Evolutionary conservation across 2,329 filamentous ascomycete species (phyloP), one percentile per base, ranked within the genome.

Genomic region (Endothia cerciana): DNA sequence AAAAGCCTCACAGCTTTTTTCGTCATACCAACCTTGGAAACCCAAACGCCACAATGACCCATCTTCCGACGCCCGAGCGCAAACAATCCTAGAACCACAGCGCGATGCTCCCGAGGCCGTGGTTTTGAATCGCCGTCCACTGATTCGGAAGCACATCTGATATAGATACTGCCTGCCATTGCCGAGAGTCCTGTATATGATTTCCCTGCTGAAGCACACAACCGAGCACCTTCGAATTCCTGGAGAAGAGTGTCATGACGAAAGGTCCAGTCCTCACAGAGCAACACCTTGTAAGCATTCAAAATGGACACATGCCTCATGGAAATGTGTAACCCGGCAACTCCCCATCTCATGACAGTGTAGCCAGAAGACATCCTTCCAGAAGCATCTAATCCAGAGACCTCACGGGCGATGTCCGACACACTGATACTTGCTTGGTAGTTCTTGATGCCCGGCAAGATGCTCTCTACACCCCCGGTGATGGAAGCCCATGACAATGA

Each of bases 401-500:
- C 19, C 38, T 59, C 38, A 38, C 36, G 43, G 17, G 4, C 15
- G 13, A 28, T 30, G n/a, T 45, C 13, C 36, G 43, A 43, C 22
- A 41, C 40, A 10, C 7, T 30, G 38, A 28, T 11, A 30, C 22
- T 45, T 41, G 56, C 22, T 41, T 25, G n/a, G 33, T 41, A 40
- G 17, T 13, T 17, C 2, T 33, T 6, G 17, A 8, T 11, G 30
- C 8, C 5, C n/a, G n/a, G n/a, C n/a, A n/a, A n/a, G n/a, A n/a
- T 28, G 43, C 43, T 22, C 43, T 19, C 7, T 47, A 47, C 43
- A 53, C 51, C 13, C 11, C n/a, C 0, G 10, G 3, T 11, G 53
- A 65, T 53, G 53, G 28, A 41, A 59, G 45, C 47, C 51, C 64
- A 59, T 59, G 64, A 55, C 64, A 25, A 53, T 41, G 63, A 49